Conservation (phyloP, 2,329 filamentous ascomycete species). For the Calonectria naviculata region DNA sequence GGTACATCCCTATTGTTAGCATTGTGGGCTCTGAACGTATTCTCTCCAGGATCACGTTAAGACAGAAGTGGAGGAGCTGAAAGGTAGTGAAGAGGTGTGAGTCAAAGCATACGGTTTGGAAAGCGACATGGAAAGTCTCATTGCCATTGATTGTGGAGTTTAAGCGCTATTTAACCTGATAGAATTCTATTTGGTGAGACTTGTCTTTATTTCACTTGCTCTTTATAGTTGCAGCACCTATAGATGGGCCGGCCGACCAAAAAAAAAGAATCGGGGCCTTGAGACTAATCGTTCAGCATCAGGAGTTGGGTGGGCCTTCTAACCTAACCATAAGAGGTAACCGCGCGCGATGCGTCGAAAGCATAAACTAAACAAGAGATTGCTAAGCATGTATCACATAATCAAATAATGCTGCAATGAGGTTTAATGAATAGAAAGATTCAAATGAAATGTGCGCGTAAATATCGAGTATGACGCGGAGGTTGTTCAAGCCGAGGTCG, state of each 20-base stretch:
- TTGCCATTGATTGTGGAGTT: too few relatives aligned
- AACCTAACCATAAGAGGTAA: background rate
- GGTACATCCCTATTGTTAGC: background rate
- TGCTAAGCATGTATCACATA: background rate
- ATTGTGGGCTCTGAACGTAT: constrained; percentile 13
- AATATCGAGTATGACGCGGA: background rate
- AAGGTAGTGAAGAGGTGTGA: too few relatives aligned
- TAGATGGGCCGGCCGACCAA: too few relatives aligned
- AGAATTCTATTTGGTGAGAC: too few relatives aligned
- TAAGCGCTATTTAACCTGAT: too few relatives aligned
- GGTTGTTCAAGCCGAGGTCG: background rate
- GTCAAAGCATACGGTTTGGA: too few relatives aligned
- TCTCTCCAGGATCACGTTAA: background rate
- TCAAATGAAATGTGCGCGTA: background rate
- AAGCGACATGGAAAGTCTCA: too few relatives aligned
- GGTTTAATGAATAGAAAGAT: background rate
- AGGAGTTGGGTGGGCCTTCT: background rate
- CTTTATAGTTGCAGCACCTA: too few relatives aligned
- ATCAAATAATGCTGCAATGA: background rate
- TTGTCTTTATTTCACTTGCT: too few relatives aligned
- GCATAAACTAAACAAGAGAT: background rate
- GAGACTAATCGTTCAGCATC: background rate
- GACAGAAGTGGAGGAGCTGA: too few relatives aligned
- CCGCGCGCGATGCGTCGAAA: background rate
- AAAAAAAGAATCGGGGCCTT: background rate